These are phyloP conservation scores for Aureobasidium namibiae DNA, from an alignment of 2,329 filamentous ascomycete species.

Conservation along the genomic window DNA sequence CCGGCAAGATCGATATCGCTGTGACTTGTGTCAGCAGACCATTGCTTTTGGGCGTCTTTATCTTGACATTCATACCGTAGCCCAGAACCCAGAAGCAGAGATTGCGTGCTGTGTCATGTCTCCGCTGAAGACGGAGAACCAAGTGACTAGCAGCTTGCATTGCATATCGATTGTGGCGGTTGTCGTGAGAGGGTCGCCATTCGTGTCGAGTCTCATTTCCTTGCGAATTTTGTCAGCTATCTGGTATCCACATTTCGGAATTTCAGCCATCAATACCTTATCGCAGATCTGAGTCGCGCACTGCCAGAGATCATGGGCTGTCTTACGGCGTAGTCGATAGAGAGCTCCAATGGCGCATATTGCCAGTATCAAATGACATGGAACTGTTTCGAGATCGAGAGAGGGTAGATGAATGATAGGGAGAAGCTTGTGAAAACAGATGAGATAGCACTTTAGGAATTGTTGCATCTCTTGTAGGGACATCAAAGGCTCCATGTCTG, in stretches of 20 bases:
- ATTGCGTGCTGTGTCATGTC: slow-evolving; percentile 4
- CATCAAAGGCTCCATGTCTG: background rate
- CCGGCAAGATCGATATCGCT: background rate
- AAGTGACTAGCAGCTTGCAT: slow-evolving; percentile 21
- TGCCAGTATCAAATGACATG: slow-evolving; percentile 26
- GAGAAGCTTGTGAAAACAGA: slow-evolving; percentile 28
- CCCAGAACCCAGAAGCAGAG: background rate
- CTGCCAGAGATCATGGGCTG: slow-evolving; percentile 21
- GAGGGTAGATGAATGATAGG: slow-evolving; percentile 29
- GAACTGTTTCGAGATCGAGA: slow-evolving; percentile 21
- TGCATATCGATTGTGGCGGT: slow-evolving; percentile 19
- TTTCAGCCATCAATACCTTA: background rate
- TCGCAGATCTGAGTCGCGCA: slow-evolving; percentile 17
- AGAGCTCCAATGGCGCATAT: slow-evolving; percentile 31
- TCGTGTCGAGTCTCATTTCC: background rate
- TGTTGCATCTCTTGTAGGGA: slow-evolving; percentile 17
- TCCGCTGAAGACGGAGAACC: slow-evolving; percentile 11
- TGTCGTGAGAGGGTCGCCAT: background rate
- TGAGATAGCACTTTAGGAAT: slow-evolving; percentile 25
- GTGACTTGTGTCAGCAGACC: background rate
- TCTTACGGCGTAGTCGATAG: slow-evolving; percentile 26
- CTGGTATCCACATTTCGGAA: background rate
- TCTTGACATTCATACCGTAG: background rate
- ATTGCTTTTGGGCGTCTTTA: background rate
- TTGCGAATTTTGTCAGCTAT: background rate